These are phyloP conservation scores for Phaseolus coccineus DNA, from an alignment of 331 rosid genomes.

Conservation along the genomic window DNA sequence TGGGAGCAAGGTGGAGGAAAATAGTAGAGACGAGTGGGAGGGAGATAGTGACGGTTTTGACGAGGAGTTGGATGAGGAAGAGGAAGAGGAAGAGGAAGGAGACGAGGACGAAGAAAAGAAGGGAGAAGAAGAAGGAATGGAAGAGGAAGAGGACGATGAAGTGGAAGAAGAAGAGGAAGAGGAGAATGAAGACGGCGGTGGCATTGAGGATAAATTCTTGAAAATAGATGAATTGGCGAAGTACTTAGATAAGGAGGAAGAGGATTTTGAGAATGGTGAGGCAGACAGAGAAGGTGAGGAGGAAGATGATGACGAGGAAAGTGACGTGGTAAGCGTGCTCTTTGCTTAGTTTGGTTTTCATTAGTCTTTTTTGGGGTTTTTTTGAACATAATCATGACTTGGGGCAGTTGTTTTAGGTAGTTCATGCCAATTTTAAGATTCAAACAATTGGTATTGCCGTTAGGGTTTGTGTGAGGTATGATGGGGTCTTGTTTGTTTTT, in stretches of 20 bases:
- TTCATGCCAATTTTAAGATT: neutral
- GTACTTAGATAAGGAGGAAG: conserved; percentile 73
- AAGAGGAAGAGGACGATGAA: neutral
- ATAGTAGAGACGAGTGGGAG: neutral
- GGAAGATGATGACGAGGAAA: conserved; percentile 58
- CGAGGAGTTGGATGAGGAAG: conserved; percentile 60
- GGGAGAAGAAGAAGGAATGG: neutral
- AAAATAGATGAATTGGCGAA: conserved; percentile 72
- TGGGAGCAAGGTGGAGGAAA: conserved; percentile 42
- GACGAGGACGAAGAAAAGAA: conserved; percentile 42
- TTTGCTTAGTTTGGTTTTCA: conserved; percentile 22
- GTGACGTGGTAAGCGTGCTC: conserved; percentile 59
- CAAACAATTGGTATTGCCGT: neutral
- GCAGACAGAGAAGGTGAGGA: conserved; percentile 44
- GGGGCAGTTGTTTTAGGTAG: neutral
- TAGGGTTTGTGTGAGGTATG: neutral
- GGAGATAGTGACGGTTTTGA: conserved; percentile 62
- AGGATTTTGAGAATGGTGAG: conserved; percentile 56
- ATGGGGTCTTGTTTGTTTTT: too few species aligned
- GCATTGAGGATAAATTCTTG: conserved; percentile 74
- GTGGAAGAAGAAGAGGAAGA: conserved; percentile 16
- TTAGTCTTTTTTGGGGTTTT: neutral
- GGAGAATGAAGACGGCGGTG: conserved; percentile 50
- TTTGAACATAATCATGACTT: neutral
- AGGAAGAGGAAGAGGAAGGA: conserved; percentile 47